These are phyloP conservation scores for Syzygium malaccense DNA, from an alignment of 441 rosid genomes.

Conservation along the genomic window DNA sequence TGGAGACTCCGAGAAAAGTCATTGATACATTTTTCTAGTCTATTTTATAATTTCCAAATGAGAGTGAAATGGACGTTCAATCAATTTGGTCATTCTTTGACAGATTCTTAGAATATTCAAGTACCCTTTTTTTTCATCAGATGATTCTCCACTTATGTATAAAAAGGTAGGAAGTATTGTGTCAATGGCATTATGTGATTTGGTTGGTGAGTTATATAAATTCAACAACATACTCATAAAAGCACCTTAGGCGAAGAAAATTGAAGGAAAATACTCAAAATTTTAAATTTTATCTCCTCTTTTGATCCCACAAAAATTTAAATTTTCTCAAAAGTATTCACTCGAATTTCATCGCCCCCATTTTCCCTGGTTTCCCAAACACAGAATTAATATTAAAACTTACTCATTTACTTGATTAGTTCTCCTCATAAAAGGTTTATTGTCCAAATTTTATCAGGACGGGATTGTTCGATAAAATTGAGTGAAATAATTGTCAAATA, in stretches of 20 bases:
- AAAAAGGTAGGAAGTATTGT: not conserved
- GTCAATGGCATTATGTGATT: not conserved
- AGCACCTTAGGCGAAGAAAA: not conserved
- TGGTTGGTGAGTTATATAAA: not conserved
- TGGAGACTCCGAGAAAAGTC: not conserved
- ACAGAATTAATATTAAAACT: not conserved
- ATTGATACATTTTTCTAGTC: not conserved
- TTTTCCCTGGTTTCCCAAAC: not conserved
- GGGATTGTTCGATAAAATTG: not conserved
- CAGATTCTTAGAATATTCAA: not conserved
- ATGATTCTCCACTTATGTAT: not conserved
- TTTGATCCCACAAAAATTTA: not conserved
- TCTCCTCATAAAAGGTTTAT: not conserved
- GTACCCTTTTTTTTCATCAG: not conserved
- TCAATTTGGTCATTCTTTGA: not conserved
- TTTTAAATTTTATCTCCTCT: not conserved
- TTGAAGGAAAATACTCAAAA: not conserved
- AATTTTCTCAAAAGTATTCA: not conserved
- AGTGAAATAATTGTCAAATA: not conserved
- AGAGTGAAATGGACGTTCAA: not conserved
- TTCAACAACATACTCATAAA: not conserved
- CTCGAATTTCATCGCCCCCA: not conserved
- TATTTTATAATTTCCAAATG: not conserved
- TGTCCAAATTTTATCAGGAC: not conserved
- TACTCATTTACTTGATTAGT: not conserved